Evolutionary conservation across 2,329 filamentous ascomycete genomes (phyloP), one percentile per base, ranked within the genome.

Genomic region (Calonectria pteridis): DNA sequence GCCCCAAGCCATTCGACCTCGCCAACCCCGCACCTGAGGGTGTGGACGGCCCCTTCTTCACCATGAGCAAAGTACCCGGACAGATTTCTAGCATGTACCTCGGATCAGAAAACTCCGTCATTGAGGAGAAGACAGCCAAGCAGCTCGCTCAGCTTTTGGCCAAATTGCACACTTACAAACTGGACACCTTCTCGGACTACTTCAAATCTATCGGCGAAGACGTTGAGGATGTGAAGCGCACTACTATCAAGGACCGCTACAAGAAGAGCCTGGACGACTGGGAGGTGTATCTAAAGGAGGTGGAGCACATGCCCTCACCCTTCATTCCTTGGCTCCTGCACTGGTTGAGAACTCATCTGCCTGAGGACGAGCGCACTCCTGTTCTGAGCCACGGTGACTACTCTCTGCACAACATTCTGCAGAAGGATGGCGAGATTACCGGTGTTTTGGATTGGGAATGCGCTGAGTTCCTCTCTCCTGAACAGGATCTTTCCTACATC

Each of bases 371-470:
- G 10, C 65, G 65, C 18, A 40, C 49, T 7, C 33, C 50, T 16
- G 50, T 58, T 31, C 65, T 67, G 10, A 67, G 33, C 50, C 65
- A 67, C 29, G 65, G 65, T n/a, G 65, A 67, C 26, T 67, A 55
- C 23, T 53, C 65, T 13, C 16, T 67, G 2, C 65, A 67, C 49
- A 67, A 67, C 31, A 55, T 67, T 40, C 26, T 67, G 1, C 50
- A 55, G 16, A 58, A 55, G 14, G 65, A 67, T 18, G 65, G 50
- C 16, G 50, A 67, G 13, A 10, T 67, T 26, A 67, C 65, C 10
- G 65, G 49, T 40, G 51, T 67, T 46, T 20, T 67, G 28, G 65
- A 67, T 28, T 67, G 65, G 65, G 65, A 58, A n/a, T 67, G 65
- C 16, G 65, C 65, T 6, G 65, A 67, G 26, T 67, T 67, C 28